Base-by-base conservation (phyloP, 208 protist species). In the Acanthamoeba culbertsoni region DNA sequence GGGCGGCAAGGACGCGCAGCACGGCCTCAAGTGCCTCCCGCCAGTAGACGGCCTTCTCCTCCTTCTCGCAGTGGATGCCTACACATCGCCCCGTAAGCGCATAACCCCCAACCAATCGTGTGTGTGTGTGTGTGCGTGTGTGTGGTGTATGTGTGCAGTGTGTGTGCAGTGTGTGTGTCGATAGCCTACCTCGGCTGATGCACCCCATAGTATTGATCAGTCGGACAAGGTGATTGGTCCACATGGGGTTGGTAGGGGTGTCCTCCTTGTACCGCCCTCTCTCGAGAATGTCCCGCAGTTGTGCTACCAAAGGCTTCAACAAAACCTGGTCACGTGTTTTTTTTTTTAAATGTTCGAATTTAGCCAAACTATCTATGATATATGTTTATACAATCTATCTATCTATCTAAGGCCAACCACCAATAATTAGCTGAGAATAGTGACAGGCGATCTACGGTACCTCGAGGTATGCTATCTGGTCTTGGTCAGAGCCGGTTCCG, bases 181-280 rank as follows among this genome's bases (percentile, higher is more conserved):
- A 12, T 26, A 88, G 31, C 23, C 23, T 65, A 88, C 79, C 82
- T 37, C 82, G 45, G 48, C 53, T 71, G n/a, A 90, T 90, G 53
- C 82, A 90, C 5, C 82, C 82, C 82, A 90, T 90, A 23, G 82
- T 90, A 40, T 90, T 90, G 48, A 90, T 55, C 20, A 90, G 28
- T n/a, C 82, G 82, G n/a, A 68, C 82, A n/a, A 90, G 23, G 57
- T 90, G 82, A n/a, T 71, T 90, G 5, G 82, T 90, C 82, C 82
- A 90, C 3, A 90, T 65, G 4, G 82, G 82, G 42, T 90, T 90
- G 14, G 33, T 43, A 48, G 82, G 82, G 33, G 82, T 90, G 57
- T 90, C 82, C 51, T 90, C 53, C 45, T 62, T 71, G 53, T 90
- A 90, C 2, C 48, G 57, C 48, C 82, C 53, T 26, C 23, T 43